phyloP scores from a whole-genome alignment of 2,329 filamentous ascomycete genomes.

The Paracoccidioides lutzii region DNA sequence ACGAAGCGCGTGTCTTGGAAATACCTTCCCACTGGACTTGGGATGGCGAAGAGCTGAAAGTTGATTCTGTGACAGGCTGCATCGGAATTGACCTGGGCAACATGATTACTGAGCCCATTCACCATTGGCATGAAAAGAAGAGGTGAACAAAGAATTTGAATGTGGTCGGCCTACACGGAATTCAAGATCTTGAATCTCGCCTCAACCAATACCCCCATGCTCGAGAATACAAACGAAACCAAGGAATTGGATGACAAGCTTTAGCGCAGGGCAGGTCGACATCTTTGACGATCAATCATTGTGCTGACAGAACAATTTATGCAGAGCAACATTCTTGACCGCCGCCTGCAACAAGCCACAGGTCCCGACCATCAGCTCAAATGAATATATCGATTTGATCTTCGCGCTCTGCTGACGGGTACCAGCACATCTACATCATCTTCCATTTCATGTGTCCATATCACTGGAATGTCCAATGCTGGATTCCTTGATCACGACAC shows the following conservation, averaged over 20 bases:
- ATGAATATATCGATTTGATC: not conserved
- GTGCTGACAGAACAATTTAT: not conserved
- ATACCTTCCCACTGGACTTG: not conserved
- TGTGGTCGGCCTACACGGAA: not conserved
- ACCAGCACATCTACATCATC: not conserved
- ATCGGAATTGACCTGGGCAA: not conserved
- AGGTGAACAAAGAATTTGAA: not conserved
- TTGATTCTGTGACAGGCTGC: constrained; percentile 1
- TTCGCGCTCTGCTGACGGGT: not conserved
- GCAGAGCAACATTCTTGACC: not conserved
- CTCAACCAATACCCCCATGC: not conserved
- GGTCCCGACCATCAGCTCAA: not conserved
- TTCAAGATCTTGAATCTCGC: not conserved
- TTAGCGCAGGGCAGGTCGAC: not conserved
- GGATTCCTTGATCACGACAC: not conserved
- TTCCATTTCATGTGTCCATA: not conserved
- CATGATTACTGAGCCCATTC: not conserved
- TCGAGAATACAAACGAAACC: not conserved
- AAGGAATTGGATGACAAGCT: not conserved
- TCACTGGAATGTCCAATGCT: not conserved
- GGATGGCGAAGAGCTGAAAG: not conserved
- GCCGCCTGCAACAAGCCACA: not conserved
- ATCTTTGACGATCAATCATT: not conserved
- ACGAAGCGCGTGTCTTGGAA: not conserved
- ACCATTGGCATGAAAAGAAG: not conserved